phyloP scores from a whole-genome alignment of 2,329 filamentous ascomycete species.

The Zymoseptoria brevis region DNA sequence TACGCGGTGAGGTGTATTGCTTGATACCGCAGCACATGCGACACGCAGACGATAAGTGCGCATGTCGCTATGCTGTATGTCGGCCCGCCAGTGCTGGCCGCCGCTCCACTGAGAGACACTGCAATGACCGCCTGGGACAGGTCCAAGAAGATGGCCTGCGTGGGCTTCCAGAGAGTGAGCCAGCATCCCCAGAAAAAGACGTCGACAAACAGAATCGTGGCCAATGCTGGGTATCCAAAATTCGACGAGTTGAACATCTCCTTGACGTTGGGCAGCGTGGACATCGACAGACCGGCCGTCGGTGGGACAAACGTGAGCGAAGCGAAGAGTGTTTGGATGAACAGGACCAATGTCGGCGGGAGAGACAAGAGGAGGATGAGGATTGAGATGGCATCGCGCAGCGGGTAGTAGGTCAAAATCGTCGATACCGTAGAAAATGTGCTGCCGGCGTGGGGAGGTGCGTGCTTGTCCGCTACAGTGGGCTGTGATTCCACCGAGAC shows the following conservation, averaged over 20 bases:
- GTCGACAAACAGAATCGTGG: constrained; percentile 78
- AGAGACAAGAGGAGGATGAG: constrained; percentile 92
- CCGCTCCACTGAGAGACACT: constrained; percentile 78
- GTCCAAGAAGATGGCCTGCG: constrained; percentile 82
- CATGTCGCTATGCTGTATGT: constrained; percentile 66
- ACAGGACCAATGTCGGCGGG: constrained; percentile 75
- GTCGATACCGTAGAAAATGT: constrained; percentile 72
- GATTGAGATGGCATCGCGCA: constrained; percentile 92
- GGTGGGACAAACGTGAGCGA: constrained; percentile 87
- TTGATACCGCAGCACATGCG: constrained; percentile 48
- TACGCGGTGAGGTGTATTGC: constrained; percentile 32
- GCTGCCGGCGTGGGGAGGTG: constrained; percentile 59
- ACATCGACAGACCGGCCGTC: constrained; percentile 54
- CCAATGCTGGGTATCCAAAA: constrained; percentile 69
- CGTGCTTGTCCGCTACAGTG: constrained; percentile 37
- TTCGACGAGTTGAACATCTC: constrained; percentile 86
- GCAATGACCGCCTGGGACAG: constrained; percentile 90
- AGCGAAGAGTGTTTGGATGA: constrained; percentile 88
- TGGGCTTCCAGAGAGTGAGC: constrained; percentile 78
- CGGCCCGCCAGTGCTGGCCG: constrained; percentile 58
- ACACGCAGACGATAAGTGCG: constrained; percentile 55
- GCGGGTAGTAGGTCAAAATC: constrained; percentile 79
- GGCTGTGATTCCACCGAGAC: constrained; percentile 23
- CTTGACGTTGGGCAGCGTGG: constrained; percentile 68
- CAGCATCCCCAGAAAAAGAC: constrained; percentile 70